phyloP scores from a whole-genome alignment of 495 filamentous ascomycete species.

The Aspergillus saccharolyticus region DNA sequence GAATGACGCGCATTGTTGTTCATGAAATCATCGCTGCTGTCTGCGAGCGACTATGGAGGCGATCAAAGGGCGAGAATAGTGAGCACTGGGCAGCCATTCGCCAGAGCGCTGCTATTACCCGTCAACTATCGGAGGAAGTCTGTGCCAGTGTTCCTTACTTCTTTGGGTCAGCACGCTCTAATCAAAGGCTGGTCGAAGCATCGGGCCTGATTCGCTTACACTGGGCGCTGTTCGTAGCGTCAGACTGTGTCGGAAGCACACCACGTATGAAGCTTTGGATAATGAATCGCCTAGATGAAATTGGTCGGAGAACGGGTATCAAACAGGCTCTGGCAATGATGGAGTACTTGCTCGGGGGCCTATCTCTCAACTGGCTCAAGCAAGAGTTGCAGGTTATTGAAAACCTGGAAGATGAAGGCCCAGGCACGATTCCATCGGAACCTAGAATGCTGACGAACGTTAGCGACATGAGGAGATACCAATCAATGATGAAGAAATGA shows the following conservation, averaged over 20 bases:
- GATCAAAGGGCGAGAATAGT: neutral
- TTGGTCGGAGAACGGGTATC: constrained; percentile 6
- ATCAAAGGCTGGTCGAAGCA: neutral
- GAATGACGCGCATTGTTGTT: constrained; percentile 9
- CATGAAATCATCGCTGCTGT: constrained; percentile 2
- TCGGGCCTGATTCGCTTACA: constrained; percentile 2
- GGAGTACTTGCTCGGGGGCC: neutral
- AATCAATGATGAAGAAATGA: too few relatives aligned
- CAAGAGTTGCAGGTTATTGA: neutral
- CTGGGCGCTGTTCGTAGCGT: constrained; percentile 10
- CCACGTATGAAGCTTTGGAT: constrained; percentile 5
- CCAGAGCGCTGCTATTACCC: neutral
- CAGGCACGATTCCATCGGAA: neutral
- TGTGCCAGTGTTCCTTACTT: constrained; percentile 6
- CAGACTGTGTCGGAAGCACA: constrained; percentile 1
- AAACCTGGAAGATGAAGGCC: neutral
- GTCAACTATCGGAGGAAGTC: constrained; percentile 6
- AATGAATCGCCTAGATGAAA: constrained; percentile 1
- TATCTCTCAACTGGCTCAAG: neutral
- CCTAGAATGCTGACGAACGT: neutral
- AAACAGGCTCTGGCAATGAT: constrained; percentile 9
- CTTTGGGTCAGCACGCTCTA: neutral
- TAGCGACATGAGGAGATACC: neutral
- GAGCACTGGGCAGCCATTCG: neutral
- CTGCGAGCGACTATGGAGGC: neutral